Percentiles rank a stretch among this genome's conserved stretches.
These are phyloP conservation scores for Tulasnella sp. DNA, from an alignment of 768 basidiomycete species.

Conservation along the genomic window DNA sequence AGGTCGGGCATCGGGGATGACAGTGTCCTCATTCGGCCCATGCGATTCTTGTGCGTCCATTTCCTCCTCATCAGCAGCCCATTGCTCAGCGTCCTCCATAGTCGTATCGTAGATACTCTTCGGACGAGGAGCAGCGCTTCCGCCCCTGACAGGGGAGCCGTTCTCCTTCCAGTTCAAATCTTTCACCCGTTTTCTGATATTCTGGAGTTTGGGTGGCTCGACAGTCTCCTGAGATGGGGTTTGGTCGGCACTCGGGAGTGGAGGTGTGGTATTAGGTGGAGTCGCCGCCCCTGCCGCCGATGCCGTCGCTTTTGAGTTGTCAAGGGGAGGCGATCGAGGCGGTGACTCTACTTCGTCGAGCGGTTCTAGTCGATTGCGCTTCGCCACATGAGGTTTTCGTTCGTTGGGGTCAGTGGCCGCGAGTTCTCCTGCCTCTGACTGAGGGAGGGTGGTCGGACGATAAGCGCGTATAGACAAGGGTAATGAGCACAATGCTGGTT, in stretches of 20 bases:
- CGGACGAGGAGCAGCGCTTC: not conserved
- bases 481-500: not conserved
- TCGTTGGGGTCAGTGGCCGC: slow-evolving; percentile 43
- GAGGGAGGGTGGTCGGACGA: slow-evolving; percentile 15
- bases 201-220: slow-evolving; percentile 52
- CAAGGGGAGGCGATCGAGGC: slow-evolving; percentile 22
- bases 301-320: not conserved
- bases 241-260: slow-evolving; percentile 57
- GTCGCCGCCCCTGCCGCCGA: slow-evolving; percentile 22
- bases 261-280: slow-evolving; percentile 46
- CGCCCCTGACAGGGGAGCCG: not conserved
- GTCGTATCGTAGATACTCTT: not conserved
- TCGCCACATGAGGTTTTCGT: slow-evolving; percentile 54
- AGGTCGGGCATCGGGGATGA: not conserved
- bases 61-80: not conserved
- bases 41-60: not conserved
- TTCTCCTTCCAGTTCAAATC: slow-evolving; percentile 65
- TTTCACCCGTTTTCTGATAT: slow-evolving; percentile 75
- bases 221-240: slow-evolving; percentile 7
- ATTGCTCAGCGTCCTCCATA: not conserved
- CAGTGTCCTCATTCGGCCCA: not conserved
- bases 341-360: slow-evolving; percentile 35
- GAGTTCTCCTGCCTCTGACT: slow-evolving; percentile 17
- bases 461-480: slow-evolving; percentile 12
- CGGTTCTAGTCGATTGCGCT: slow-evolving; percentile 69